Evolutionary conservation across 2,329 filamentous ascomycete genomes (phyloP).

Genomic region (Corinectria fuckeliana): DNA sequence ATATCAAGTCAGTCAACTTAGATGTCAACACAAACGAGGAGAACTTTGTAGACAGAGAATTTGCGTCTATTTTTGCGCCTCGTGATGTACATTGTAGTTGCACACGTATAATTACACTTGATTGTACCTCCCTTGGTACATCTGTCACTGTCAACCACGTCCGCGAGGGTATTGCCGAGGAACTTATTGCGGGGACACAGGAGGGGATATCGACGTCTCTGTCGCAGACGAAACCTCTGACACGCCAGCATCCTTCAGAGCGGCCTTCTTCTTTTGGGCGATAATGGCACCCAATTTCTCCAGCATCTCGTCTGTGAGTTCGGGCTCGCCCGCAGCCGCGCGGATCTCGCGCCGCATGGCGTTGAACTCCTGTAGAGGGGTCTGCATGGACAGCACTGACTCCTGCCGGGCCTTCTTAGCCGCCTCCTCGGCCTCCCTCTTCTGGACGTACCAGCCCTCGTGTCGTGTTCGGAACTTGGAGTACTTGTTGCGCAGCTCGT

Average conservation of each 20-base stretch:
- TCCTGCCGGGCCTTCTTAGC: conserved; percentile 47
- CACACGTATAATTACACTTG: conserved; percentile 44
- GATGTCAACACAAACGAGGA: neutral
- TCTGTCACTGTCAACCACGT: conserved; percentile 20
- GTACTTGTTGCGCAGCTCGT: conserved; percentile 86
- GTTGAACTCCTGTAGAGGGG: conserved; percentile 66
- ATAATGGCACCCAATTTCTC: conserved; percentile 68
- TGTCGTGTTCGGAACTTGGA: conserved; percentile 82
- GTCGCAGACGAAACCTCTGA: conserved; percentile 38
- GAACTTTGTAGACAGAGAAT: conserved; percentile 23
- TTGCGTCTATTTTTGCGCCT: conserved; percentile 39
- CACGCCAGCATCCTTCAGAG: conserved; percentile 47
- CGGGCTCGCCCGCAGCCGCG: conserved; percentile 60
- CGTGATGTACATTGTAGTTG: conserved; percentile 41
- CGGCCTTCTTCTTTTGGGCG: conserved; percentile 57
- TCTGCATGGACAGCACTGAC: conserved; percentile 52
- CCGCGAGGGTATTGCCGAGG: conserved; percentile 1
- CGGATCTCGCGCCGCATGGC: conserved; percentile 59
- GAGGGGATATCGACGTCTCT: conserved; percentile 26
- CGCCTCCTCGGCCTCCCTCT: conserved; percentile 66
- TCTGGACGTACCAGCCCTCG: conserved; percentile 73
- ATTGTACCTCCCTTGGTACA: conserved; percentile 28
- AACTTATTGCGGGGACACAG: conserved; percentile 27
- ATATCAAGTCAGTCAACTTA: neutral
- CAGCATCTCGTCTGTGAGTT: conserved; percentile 64